Evolutionary conservation across 371 early-diverging fungal species (phyloP), one percentile per base, ranked within the genome.

Genomic region (Mortierella sp.): DNA sequence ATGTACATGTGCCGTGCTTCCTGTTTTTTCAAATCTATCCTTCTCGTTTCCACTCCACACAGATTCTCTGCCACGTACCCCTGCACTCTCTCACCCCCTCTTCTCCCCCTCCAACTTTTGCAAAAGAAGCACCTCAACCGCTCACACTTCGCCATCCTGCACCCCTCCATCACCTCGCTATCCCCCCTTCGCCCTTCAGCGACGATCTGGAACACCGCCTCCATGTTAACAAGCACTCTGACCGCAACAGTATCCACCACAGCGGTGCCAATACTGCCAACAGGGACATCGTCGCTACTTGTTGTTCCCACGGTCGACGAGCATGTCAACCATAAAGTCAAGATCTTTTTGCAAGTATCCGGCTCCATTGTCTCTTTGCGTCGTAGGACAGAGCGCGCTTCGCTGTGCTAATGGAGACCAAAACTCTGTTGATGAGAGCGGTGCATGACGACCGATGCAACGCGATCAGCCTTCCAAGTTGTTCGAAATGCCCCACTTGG

Each of bases 281-380:
- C 52, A 2, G 19, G 14, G 16, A 10, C 31, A 46, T 59, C 43
- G 5, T n/a, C 43, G 17, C 10, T 40, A 37, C 22, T n/a, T 21
- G 13, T 25, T 5, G 41, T 10, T 17, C 7, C 59, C 24, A 40
- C 50, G 17, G 43, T 50, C 16, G n/a, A n/a, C 14, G 21, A 50
- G 8, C 53, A 57, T 2, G 57, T 53, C 53, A 68, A 73, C 67
- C 74, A 73, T 27, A 74, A 73, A 54, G 66, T 79, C 62, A 67
- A 70, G 60, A 64, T 74, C 17, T 73, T 74, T 17, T 27, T 79
- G 74, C 52, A 66, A 65, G 76, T 51, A 21, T 28, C 7, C 28
- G 8, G 9, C 16, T 34, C 13, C 43, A n/a, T n/a, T n/a, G n/a
- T n/a, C n/a, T n/a, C n/a, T n/a, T n/a, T n/a, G n/a, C n/a, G n/a